Conservation (phyloP, 768 basidiomycete species). For the Neoboletus subvelutipes region DNA sequence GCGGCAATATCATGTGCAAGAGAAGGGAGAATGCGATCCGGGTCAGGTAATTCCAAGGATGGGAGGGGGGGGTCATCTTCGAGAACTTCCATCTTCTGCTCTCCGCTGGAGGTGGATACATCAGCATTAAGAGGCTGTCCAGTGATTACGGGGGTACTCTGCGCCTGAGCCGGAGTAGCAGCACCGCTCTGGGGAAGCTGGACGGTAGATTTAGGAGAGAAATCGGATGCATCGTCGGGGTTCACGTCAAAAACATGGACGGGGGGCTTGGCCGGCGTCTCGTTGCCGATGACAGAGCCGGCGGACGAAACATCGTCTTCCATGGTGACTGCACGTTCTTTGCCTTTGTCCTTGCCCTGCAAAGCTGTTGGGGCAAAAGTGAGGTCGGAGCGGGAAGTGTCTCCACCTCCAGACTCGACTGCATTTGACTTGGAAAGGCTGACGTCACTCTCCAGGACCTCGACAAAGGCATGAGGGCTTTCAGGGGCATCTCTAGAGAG, state of each 20-base stretch:
- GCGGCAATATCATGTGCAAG: slow-evolving; percentile 64
- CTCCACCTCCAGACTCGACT: slow-evolving; percentile 35
- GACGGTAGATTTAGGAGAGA: slow-evolving; percentile 15
- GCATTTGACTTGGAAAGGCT: slow-evolving; percentile 33
- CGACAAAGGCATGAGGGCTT: slow-evolving; percentile 64
- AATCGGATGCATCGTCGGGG: slow-evolving; percentile 27
- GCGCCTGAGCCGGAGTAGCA: slow-evolving; percentile 35
- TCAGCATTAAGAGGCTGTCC: slow-evolving; percentile 23
- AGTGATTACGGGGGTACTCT: slow-evolving; percentile 41
- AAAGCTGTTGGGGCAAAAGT: slow-evolving; percentile 14
- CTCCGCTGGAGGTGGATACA: slow-evolving; percentile 6
- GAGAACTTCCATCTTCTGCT: slow-evolving; percentile 10
- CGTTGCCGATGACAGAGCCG: slow-evolving; percentile 40
- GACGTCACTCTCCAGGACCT: slow-evolving; percentile 48
- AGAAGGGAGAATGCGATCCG: slow-evolving; percentile 37
- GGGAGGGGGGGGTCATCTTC: slow-evolving; percentile 53
- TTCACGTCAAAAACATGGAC: slow-evolving; percentile 56
- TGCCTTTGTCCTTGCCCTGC: slow-evolving; percentile 52
- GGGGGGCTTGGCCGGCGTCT: slow-evolving; percentile 53
- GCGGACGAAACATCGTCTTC: slow-evolving; percentile 40
- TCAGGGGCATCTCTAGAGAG: slow-evolving; percentile 32
- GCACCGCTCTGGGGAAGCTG: slow-evolving; percentile 19
- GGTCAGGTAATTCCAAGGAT: slow-evolving; percentile 37
- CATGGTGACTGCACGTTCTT: slow-evolving; percentile 28
- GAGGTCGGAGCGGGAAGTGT: slow-evolving; percentile 28